Base-by-base conservation (phyloP, 23 red algal species). In the Chondrus crispus region DNA sequence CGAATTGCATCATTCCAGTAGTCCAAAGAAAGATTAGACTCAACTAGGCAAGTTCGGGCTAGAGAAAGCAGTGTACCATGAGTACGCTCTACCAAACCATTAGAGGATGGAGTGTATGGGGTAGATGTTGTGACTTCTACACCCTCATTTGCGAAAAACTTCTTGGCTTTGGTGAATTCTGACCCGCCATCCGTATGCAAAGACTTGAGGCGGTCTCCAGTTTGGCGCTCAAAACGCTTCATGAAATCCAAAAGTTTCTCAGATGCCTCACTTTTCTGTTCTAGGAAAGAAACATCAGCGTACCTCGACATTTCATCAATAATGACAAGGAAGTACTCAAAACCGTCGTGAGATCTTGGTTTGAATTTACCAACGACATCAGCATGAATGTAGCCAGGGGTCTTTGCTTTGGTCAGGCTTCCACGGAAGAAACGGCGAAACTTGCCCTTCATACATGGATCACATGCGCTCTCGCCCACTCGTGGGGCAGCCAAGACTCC, bases 361-460 rank as follows among this genome's bases (percentile, higher is more conserved):
- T 76, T 88, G 66, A 88, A 60, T 55, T 88, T 74, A 53, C 84
- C 68, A 20, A 54, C 70, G 38, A 77, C 70, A 62, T 88, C 68
- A 11, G 47, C 42, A 75, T 88, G 84, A 8, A 88, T 16, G 16
- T 46, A 30, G 35, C 84, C 84, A 5, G 70, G 68, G 22, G 47
- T 75, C 19, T 20, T 29, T 53, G 84, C 84, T 30, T 74, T 75
- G 10, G 84, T 88, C 13, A 76, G 43, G n/a, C 46, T 75, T 36
- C 84, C 66, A 10, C 11, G 19, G 68, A 58, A 88, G 20, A 48
- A 77, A 2, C 45, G 36, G 35, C 44, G 35, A 46, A 43, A 88
- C 66, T 88, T 88, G 13, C 60, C 62, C n/a, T 46, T 51, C 6
- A 37, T 26, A 52, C 84, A 88, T 35, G 84, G 66, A 11, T 75